phyloP scores from a whole-genome alignment of 371 early-diverging fungal species.

The Lichtheimia hyalospora region DNA sequence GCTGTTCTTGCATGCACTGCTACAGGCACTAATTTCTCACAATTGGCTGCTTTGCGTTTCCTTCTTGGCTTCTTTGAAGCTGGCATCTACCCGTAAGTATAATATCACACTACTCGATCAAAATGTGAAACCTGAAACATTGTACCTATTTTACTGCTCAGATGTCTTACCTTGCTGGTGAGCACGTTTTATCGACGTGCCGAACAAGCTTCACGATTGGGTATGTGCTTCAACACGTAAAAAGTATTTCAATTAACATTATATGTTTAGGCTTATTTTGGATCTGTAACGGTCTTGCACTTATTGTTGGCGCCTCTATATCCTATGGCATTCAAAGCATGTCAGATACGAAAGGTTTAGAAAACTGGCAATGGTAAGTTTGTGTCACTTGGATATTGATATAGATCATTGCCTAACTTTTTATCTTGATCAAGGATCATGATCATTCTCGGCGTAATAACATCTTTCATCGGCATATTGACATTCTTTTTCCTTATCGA shows the following conservation, averaged over 20 bases:
- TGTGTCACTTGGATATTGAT: background rate
- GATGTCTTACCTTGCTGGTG: slow-evolving; percentile 21
- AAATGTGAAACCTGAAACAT: slow-evolving; percentile 5
- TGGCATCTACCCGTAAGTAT: slow-evolving; percentile 20
- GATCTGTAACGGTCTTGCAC: slow-evolving; percentile 49
- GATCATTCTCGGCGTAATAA: slow-evolving; percentile 35
- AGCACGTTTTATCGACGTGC: slow-evolving; percentile 26
- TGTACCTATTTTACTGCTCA: slow-evolving; percentile 23
- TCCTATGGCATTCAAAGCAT: slow-evolving; percentile 60
- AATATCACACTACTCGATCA: too few relatives aligned
- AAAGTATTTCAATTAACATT: background rate
- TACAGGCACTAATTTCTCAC: slow-evolving; percentile 28
- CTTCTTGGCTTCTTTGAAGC: slow-evolving; percentile 33
- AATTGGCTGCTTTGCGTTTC: slow-evolving; percentile 39
- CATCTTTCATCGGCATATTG: slow-evolving; percentile 20
- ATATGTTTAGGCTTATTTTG: slow-evolving; percentile 30
- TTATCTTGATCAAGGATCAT: slow-evolving; percentile 29
- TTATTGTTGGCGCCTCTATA: slow-evolving; percentile 60
- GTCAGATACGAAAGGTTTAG: slow-evolving; percentile 30
- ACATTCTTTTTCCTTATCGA: slow-evolving; percentile 38
- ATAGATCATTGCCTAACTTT: background rate
- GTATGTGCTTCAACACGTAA: background rate
- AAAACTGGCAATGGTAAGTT: slow-evolving; percentile 58
- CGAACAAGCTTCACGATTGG: slow-evolving; percentile 31
- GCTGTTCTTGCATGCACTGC: slow-evolving; percentile 24